Conservation (phyloP, 345 rosid genomes). For the Toxicodendron radicans region DNA sequence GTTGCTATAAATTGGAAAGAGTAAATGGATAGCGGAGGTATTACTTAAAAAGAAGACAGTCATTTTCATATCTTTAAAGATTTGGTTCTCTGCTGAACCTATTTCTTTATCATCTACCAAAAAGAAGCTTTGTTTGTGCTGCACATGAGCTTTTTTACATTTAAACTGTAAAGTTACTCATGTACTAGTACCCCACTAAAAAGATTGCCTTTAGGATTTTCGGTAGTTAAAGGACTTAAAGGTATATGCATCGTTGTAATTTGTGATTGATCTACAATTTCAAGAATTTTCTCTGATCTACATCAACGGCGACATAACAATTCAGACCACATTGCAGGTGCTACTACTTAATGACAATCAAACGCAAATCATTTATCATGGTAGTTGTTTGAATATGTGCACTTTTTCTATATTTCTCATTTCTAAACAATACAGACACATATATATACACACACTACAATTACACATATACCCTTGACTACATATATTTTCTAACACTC, state of each 20-base stretch:
- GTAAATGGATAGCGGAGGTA: not conserved
- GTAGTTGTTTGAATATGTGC: too few species aligned
- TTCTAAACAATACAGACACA: too few species aligned
- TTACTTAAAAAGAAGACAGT: conserved; percentile 1
- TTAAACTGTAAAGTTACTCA: not conserved
- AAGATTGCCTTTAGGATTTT: not conserved
- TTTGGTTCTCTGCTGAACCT: not conserved
- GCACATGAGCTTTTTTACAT: not conserved
- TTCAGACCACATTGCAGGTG: not conserved
- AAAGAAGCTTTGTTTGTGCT: not conserved
- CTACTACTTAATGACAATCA: not conserved
- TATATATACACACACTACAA: too few species aligned
- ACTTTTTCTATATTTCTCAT: too few species aligned
- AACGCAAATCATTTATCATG: not conserved
- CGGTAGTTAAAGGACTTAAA: not conserved
- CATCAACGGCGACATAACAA: not conserved
- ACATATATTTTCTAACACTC: too few species aligned
- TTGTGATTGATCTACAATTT: not conserved
- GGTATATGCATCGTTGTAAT: not conserved
- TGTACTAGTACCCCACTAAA: not conserved
- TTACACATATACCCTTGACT: too few species aligned
- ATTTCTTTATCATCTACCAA: conserved; percentile 1
- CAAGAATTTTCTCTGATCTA: not conserved
- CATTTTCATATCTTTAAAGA: not conserved
- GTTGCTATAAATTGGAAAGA: not conserved